Conservation (phyloP, 2,329 filamentous ascomycete species). For the Pestalotiopsis sp. region DNA sequence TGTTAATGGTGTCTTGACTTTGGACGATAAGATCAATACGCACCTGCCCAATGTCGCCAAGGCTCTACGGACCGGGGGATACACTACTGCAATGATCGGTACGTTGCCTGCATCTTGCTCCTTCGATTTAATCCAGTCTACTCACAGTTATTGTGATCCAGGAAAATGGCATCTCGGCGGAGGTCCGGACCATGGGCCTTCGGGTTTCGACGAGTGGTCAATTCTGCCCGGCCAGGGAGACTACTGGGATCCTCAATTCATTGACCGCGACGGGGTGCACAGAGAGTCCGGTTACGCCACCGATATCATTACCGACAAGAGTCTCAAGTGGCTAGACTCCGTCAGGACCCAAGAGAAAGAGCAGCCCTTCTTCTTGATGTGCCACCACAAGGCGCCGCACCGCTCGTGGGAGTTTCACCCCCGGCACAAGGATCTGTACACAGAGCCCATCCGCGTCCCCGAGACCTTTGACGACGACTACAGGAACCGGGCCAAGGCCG, state of each 20-base stretch:
- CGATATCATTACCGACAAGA: conserved; percentile 56
- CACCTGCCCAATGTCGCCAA: conserved; percentile 55
- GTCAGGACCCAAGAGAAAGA: conserved; percentile 29
- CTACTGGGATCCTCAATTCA: conserved; percentile 54
- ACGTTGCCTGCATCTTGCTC: not conserved
- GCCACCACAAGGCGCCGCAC: conserved; percentile 59
- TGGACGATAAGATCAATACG: conserved; percentile 52
- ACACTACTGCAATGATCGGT: conserved; percentile 55
- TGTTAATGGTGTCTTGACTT: conserved; percentile 54
- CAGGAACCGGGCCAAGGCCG: conserved; percentile 54
- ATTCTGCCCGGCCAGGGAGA: conserved; percentile 54
- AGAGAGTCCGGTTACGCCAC: conserved; percentile 48
- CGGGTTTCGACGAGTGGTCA: conserved; percentile 56
- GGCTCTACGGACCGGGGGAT: conserved; percentile 46
- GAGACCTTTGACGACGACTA: conserved; percentile 59
- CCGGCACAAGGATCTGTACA: conserved; percentile 52
- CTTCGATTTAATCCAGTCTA: not conserved
- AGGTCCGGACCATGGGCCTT: conserved; percentile 46
- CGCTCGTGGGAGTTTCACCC: conserved; percentile 53
- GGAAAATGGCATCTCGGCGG: conserved; percentile 57
- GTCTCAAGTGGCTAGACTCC: conserved; percentile 41
- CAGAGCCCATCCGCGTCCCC: conserved; percentile 46
- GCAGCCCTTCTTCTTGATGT: conserved; percentile 57
- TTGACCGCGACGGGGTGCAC: conserved; percentile 38
- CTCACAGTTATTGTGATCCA: not conserved